phyloP scores from a whole-genome alignment of 2,329 filamentous ascomycete species.

The Harringtonia lauricola region DNA sequence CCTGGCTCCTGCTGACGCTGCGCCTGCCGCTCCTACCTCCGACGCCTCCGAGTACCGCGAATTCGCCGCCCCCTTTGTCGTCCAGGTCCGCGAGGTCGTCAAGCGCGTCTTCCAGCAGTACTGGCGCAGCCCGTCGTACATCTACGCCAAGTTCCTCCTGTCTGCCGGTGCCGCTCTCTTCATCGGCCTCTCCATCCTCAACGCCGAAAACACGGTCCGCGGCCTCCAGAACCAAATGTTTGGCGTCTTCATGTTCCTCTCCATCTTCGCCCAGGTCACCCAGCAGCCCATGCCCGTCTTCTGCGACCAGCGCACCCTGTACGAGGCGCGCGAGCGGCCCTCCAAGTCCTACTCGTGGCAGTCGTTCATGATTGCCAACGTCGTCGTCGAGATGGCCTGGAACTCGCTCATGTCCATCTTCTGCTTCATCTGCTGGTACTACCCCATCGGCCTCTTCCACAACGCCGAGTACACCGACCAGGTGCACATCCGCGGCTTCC shows the following conservation, averaged over 20 bases:
- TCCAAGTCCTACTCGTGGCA: slow-evolving; percentile 79
- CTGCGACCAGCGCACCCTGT: slow-evolving; percentile 68
- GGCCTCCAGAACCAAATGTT: slow-evolving; percentile 81
- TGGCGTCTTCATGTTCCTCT: slow-evolving; percentile 70
- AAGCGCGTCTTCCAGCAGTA: slow-evolving; percentile 80
- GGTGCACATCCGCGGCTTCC: too few species aligned
- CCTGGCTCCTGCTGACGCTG: slow-evolving; percentile 25
- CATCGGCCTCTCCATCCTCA: slow-evolving; percentile 72
- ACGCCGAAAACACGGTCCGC: slow-evolving; percentile 57
- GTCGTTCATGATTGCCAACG: slow-evolving; percentile 70
- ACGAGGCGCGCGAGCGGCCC: slow-evolving; percentile 73
- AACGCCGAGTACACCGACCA: slow-evolving; percentile 29
- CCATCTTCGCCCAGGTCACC: slow-evolving; percentile 67
- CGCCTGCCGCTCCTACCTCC: too few species aligned
- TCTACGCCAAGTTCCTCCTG: slow-evolving; percentile 69
- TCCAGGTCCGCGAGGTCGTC: slow-evolving; percentile 57
- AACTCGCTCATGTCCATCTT: slow-evolving; percentile 62
- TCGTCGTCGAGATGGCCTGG: slow-evolving; percentile 77
- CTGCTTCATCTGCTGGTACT: slow-evolving; percentile 64
- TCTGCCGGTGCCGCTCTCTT: slow-evolving; percentile 61
- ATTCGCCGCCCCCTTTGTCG: slow-evolving; percentile 64
- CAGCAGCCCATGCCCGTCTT: slow-evolving; percentile 81
- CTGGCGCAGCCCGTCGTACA: slow-evolving; percentile 81
- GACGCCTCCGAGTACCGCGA: slow-evolving; percentile 55
- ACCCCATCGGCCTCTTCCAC: slow-evolving; percentile 64